phyloP scores from a whole-genome alignment of 2,329 filamentous ascomycete species.

The Cladosporium sp. region DNA sequence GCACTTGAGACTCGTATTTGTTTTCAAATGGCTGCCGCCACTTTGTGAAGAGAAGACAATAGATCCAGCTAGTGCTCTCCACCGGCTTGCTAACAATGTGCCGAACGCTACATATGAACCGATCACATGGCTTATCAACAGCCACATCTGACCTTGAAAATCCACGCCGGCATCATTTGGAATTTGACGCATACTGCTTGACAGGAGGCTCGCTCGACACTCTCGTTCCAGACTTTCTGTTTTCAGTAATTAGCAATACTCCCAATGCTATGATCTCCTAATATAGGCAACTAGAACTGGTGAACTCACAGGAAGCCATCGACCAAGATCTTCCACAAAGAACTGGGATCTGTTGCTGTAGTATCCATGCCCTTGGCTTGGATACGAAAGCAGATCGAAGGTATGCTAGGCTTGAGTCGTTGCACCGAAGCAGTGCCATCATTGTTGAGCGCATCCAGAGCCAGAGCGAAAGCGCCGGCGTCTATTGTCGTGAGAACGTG shows the following conservation, averaged over 20 bases:
- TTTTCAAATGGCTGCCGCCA: too few relatives aligned
- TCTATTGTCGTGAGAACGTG: constrained; percentile 27
- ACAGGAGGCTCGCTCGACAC: constrained; percentile 1
- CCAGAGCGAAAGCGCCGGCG: constrained; percentile 26
- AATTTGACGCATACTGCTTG: constrained; percentile 3
- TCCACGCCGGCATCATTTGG: too few relatives aligned
- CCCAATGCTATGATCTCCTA: too few relatives aligned
- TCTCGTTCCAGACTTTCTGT: background rate
- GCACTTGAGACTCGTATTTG: too few relatives aligned
- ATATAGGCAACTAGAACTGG: too few relatives aligned
- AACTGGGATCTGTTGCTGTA: background rate
- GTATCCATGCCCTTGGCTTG: constrained; percentile 14
- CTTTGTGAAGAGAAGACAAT: too few relatives aligned
- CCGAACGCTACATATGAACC: too few relatives aligned
- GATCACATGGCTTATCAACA: too few relatives aligned
- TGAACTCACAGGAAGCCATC: constrained; percentile 9
- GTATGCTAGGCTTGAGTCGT: constrained; percentile 14
- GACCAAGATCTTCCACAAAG: background rate
- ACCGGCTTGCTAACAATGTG: too few relatives aligned
- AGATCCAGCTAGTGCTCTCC: too few relatives aligned
- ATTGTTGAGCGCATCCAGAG: constrained; percentile 27
- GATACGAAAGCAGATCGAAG: constrained; percentile 19
- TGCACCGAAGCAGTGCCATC: constrained; percentile 22
- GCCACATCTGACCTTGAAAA: too few relatives aligned
- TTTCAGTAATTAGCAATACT: too few relatives aligned